These are phyloP conservation scores for Acer saccharum DNA, from an alignment of 345 rosid genomes.

Conservation along the genomic window DNA sequence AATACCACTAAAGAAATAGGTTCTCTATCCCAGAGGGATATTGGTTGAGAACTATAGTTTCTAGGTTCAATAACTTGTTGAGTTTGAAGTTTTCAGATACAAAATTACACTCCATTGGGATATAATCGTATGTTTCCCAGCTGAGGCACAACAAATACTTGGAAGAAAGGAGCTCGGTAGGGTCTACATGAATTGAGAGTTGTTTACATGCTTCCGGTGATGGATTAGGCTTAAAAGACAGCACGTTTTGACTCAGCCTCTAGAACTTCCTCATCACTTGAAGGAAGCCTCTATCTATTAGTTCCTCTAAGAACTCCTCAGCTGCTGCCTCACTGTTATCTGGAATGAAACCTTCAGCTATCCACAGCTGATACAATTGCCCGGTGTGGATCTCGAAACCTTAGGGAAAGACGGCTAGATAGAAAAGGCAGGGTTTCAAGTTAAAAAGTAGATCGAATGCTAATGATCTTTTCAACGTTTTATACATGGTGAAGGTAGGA, in stretches of 20 bases:
- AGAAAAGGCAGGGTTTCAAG: background rate
- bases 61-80: background rate
- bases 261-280: too few relatives aligned
- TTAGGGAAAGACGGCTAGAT: background rate
- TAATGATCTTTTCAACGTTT: too few relatives aligned
- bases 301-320: background rate
- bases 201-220: background rate
- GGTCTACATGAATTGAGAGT: background rate
- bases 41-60: background rate
- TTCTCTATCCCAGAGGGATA: background rate
- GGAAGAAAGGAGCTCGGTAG: background rate
- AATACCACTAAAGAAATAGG: background rate
- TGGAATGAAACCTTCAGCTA: conserved; percentile 8
- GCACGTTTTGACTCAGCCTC: background rate
- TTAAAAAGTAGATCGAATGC: too few relatives aligned
- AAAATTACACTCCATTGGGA: background rate
- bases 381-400: background rate
- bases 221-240: background rate
- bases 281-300: background rate
- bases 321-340: conserved; percentile 6
- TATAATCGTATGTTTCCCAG: too few relatives aligned
- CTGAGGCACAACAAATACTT: background rate
- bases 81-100: background rate
- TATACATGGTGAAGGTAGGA: too few relatives aligned
- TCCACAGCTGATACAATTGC: conserved; percentile 14